Evolutionary conservation across 1,284 basidiomycete genomes (phyloP).

Genomic region (Apiotrichum sp.): DNA sequence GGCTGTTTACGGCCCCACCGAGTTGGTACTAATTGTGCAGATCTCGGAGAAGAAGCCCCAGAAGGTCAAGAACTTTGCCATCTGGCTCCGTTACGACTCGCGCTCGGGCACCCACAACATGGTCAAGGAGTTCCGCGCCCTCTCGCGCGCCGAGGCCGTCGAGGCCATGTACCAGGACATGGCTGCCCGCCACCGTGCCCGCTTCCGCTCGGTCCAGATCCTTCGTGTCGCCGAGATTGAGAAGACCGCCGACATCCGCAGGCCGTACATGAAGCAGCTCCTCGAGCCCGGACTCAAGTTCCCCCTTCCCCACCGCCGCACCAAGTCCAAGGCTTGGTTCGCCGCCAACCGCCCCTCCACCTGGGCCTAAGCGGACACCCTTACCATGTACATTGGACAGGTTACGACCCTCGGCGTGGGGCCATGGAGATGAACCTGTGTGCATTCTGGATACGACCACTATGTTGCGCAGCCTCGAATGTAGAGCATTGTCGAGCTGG

Average conservation of each 20-base stretch:
- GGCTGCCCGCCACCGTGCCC: slow-evolving; percentile 97
- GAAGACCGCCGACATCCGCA: slow-evolving; percentile 77
- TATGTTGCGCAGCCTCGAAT: slow-evolving; percentile 1
- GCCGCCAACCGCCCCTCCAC: slow-evolving; percentile 49
- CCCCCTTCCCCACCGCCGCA: slow-evolving; percentile 87
- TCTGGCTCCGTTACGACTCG: slow-evolving; percentile 99
- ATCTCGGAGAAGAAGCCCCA: slow-evolving; percentile 94
- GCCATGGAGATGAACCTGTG: slow-evolving; percentile 34
- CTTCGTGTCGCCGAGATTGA: slow-evolving; percentile 62
- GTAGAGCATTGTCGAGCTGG: slow-evolving; percentile 1
- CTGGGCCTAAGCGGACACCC: slow-evolving; percentile 36
- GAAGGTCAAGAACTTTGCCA: slow-evolving; percentile 99
- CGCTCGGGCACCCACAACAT: slow-evolving; percentile 95
- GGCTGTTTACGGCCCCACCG: background rate
- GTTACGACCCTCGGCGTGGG: slow-evolving; percentile 19
- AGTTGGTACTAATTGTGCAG: slow-evolving; percentile 49
- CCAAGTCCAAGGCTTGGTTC: slow-evolving; percentile 49
- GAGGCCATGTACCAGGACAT: slow-evolving; percentile 99
- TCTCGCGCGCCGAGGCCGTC: slow-evolving; percentile 90
- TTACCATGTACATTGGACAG: slow-evolving; percentile 16
- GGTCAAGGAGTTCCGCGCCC: slow-evolving; percentile 91
- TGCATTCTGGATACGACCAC: slow-evolving; percentile 21
- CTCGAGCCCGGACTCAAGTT: slow-evolving; percentile 86
- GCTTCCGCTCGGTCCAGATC: slow-evolving; percentile 85
- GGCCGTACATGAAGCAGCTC: slow-evolving; percentile 97